phyloP scores from a whole-genome alignment of 345 rosid genomes.

The Hibiscus tridactylites region DNA sequence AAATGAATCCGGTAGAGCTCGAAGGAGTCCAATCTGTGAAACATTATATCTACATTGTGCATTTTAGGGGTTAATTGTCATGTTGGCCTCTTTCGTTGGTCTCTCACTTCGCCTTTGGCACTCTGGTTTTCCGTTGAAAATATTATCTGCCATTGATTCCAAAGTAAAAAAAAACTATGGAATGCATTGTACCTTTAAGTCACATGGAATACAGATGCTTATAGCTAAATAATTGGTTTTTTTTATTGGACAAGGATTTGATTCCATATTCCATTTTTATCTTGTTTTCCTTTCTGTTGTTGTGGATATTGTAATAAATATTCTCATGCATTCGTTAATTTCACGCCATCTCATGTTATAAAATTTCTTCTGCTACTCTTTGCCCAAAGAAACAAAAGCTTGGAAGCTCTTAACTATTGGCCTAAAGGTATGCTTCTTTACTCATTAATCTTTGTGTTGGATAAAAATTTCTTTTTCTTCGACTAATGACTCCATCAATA shows the following conservation, averaged over 20 bases:
- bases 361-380: not conserved
- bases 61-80: not conserved
- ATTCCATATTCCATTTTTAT: not conserved
- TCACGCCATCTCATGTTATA: not conserved
- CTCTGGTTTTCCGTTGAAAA: not conserved
- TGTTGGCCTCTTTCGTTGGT: not conserved
- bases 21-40: not conserved
- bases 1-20: not conserved
- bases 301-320: not conserved
- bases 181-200: not conserved
- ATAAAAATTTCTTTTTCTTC: not conserved
- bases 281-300: not conserved
- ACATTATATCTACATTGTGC: not conserved
- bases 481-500: not conserved
- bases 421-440: not conserved
- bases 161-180: conserved; percentile 9
- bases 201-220: not conserved
- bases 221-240: not conserved
- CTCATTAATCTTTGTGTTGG: not conserved
- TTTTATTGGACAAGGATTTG: not conserved
- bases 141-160: conserved; percentile 14
- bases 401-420: not conserved
- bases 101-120: not conserved
- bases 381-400: not conserved
- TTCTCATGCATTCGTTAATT: not conserved